These are phyloP conservation scores for Candida sanyaensis DNA, from an alignment of 1,139 yeast species.

Conservation along the genomic window DNA sequence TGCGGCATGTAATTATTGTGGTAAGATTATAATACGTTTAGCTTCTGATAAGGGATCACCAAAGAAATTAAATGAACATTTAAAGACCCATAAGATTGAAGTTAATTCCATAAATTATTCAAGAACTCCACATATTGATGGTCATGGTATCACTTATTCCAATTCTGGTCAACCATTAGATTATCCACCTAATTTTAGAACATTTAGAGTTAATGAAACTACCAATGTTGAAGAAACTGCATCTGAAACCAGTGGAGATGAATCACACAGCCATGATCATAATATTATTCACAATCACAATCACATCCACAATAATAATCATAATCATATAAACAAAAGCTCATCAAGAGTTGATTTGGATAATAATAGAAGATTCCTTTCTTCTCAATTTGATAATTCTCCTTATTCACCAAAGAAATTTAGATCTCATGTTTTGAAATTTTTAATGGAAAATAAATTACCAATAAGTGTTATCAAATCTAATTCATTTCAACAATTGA, in stretches of 20 bases:
- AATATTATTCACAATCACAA: background rate
- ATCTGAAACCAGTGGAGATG: background rate
- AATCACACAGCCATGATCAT: background rate
- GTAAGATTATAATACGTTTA: conserved; percentile 48
- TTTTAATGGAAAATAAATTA: conserved; percentile 53
- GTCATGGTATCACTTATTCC: conserved; percentile 37
- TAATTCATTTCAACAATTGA: conserved; percentile 53
- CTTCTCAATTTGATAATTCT: conserved; percentile 40
- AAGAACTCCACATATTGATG: conserved; percentile 40
- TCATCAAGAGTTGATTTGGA: conserved; percentile 1
- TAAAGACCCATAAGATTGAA: conserved; percentile 54
- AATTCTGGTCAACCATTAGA: conserved; percentile 28
- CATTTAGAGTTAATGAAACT: background rate
- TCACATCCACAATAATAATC: background rate
- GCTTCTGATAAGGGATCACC: conserved; percentile 61
- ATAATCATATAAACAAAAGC: background rate
- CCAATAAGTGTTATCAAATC: conserved; percentile 50
- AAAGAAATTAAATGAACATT: conserved; percentile 57
- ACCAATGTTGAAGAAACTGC: background rate
- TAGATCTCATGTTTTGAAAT: conserved; percentile 53
- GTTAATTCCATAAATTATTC: conserved; percentile 37
- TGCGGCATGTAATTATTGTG: conserved; percentile 58
- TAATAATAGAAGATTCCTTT: conserved; percentile 22
- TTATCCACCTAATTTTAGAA: conserved; percentile 13
- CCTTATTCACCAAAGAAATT: conserved; percentile 50